Conservation (phyloP, 768 basidiomycete species). For the Amanita phalloides region DNA sequence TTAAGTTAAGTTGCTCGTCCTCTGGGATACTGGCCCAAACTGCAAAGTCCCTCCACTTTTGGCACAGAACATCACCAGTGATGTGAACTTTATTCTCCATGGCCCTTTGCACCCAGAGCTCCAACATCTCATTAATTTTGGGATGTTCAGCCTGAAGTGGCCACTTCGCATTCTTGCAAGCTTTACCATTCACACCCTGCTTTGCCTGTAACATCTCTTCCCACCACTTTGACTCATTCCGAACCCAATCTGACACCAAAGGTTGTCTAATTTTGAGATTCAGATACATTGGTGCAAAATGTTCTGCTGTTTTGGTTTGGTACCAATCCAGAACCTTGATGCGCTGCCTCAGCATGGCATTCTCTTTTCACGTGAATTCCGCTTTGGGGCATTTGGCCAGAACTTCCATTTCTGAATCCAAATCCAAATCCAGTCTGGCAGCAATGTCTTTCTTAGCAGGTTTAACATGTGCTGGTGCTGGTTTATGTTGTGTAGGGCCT, state of each 20-base stretch:
- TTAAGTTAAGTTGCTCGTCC: constrained; percentile 21
- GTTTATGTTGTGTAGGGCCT: no score
- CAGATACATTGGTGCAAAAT: constrained; percentile 24
- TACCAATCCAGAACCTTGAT: constrained; percentile 28
- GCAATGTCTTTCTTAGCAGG: no score
- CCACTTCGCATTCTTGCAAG: neutral
- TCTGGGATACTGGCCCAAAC: constrained; percentile 17
- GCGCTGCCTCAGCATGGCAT: constrained; percentile 21
- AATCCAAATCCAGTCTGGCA: no score
- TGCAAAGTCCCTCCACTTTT: constrained; percentile 25
- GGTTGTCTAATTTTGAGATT: constrained; percentile 12
- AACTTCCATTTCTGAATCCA: no score
- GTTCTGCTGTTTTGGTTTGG: constrained; percentile 19
- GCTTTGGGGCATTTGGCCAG: no score
- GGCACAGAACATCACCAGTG: constrained; percentile 21
- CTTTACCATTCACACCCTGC: constrained; percentile 10
- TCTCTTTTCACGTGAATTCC: constrained; percentile 10
- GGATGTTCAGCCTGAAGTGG: constrained; percentile 19
- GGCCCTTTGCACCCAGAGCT: constrained; percentile 25
- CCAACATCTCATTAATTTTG: constrained; percentile 22
- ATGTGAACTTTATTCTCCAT: constrained; percentile 19
- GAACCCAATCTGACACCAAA: neutral
- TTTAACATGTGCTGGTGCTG: no score
- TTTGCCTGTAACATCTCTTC: neutral
- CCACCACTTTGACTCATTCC: neutral